These are phyloP conservation scores for Medicago lupulina DNA, from an alignment of 306 rosid species.

Conservation along the genomic window DNA sequence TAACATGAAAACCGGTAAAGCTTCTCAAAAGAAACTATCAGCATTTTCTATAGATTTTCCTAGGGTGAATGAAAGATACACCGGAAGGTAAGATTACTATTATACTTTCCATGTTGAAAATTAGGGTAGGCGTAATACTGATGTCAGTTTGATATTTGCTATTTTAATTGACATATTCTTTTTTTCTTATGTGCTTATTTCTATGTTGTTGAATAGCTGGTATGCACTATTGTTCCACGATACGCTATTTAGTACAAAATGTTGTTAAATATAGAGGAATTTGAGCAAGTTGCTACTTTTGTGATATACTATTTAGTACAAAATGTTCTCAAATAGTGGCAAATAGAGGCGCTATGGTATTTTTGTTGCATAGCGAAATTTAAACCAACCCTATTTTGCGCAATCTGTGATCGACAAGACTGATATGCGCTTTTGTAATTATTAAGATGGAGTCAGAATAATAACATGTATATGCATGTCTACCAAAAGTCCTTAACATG, in stretches of 20 bases:
- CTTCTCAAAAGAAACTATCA: conserved; percentile 80
- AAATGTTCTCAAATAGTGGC: neutral
- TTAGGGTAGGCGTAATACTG: conserved; percentile 2
- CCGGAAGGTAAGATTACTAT: conserved; percentile 69
- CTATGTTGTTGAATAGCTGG: no score
- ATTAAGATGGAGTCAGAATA: no score
- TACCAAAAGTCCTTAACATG: no score
- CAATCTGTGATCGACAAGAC: neutral
- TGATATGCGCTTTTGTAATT: no score
- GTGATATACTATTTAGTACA: no score
- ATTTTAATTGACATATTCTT: no score
- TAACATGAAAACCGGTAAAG: conserved; percentile 77
- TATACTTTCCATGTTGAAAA: conserved; percentile 15
- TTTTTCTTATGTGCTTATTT: no score
- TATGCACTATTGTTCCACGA: no score
- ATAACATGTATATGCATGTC: no score
- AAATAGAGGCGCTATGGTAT: neutral
- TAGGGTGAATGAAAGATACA: conserved; percentile 89
- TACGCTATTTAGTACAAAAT: no score
- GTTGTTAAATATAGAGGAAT: no score
- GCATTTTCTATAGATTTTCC: conserved; percentile 87
- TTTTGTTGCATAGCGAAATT: neutral
- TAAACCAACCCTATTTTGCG: neutral
- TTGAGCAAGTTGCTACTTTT: neutral
- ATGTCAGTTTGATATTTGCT: no score